Percentiles rank a stretch among this genome's conserved stretches.
Conservation (phyloP, 306 rosid species). For the Trifolium dubium region DNA sequence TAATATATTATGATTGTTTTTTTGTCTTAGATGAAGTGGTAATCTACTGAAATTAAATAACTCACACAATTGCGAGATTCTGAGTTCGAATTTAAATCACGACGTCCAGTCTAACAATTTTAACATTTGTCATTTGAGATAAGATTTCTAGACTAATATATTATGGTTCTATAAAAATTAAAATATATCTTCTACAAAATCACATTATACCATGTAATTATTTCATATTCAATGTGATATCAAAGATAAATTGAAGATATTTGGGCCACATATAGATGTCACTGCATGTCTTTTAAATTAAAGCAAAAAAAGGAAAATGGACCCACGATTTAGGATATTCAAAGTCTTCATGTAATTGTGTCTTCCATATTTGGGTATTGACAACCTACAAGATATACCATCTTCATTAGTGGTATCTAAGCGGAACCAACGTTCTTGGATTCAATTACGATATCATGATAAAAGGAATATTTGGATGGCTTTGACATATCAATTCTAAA, state of each 20-base stretch:
- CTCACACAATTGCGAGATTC: too few species aligned
- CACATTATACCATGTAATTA: too few species aligned
- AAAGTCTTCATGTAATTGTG: conserved; percentile 43
- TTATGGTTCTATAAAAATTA: too few species aligned
- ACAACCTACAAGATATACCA: conserved; percentile 51
- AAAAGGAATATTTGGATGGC: conserved; percentile 39
- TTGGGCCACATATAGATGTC: conserved; percentile 50
- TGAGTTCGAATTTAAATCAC: too few species aligned
- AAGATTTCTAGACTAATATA: too few species aligned
- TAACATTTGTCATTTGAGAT: too few species aligned
- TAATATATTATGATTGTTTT: too few species aligned
- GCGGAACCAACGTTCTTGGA: conserved; percentile 46
- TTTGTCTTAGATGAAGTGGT: too few species aligned
- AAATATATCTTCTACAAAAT: too few species aligned
- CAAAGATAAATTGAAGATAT: neutral
- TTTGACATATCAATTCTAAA: neutral
- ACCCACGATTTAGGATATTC: conserved; percentile 44
- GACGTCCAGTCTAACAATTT: too few species aligned
- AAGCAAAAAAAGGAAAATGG: conserved; percentile 38
- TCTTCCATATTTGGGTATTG: conserved; percentile 46
- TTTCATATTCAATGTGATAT: too few species aligned
- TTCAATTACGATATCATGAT: conserved; percentile 59
- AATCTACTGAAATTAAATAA: too few species aligned
- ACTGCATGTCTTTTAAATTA: conserved; percentile 52
- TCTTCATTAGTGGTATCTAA: conserved; percentile 52